A percentile compares a stretch with the other conserved stretches of the same genome.
Conservation (phyloP, 1,284 basidiomycete species). For the Mycena sp. region DNA sequence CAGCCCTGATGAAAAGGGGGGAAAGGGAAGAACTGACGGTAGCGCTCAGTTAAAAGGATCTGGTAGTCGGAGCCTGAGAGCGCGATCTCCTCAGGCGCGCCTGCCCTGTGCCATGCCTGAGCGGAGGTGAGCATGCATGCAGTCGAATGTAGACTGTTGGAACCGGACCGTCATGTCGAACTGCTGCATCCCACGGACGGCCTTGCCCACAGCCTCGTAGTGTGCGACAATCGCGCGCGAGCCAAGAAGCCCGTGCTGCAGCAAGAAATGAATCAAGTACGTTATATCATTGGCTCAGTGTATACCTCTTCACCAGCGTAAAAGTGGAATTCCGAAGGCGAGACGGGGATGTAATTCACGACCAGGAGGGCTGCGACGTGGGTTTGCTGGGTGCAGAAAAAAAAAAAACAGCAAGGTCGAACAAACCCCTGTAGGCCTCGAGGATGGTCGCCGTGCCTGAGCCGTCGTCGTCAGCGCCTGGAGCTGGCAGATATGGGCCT, state of each 20-base stretch:
- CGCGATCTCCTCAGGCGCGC: constrained; percentile 24
- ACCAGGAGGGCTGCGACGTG: constrained; percentile 32
- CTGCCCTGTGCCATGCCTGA: constrained; percentile 45
- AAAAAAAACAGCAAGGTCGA: background rate
- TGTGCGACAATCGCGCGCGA: constrained; percentile 59
- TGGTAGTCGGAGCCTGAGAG: constrained; percentile 25
- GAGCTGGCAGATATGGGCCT: constrained; percentile 84
- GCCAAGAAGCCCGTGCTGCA: constrained; percentile 83
- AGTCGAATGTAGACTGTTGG: constrained; percentile 50
- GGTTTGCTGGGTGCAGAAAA: background rate
- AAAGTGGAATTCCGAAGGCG: constrained; percentile 91
- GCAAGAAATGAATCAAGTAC: background rate
- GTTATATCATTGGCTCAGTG: background rate
- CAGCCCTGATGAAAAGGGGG: background rate
- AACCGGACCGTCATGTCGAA: constrained; percentile 37
- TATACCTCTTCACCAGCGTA: constrained; percentile 87
- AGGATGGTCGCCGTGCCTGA: constrained; percentile 94
- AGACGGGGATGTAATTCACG: constrained; percentile 52
- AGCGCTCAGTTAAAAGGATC: constrained; percentile 25
- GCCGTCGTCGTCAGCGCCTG: constrained; percentile 85
- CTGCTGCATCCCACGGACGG: constrained; percentile 60
- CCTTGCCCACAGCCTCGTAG: constrained; percentile 52
- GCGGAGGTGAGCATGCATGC: constrained; percentile 27
- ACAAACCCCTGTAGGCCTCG: constrained; percentile 80
- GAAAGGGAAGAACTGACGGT: constrained; percentile 14